Evolutionary conservation across 768 basidiomycete genomes (phyloP).

Genomic region (Tylopilus vinaceipallidus): DNA sequence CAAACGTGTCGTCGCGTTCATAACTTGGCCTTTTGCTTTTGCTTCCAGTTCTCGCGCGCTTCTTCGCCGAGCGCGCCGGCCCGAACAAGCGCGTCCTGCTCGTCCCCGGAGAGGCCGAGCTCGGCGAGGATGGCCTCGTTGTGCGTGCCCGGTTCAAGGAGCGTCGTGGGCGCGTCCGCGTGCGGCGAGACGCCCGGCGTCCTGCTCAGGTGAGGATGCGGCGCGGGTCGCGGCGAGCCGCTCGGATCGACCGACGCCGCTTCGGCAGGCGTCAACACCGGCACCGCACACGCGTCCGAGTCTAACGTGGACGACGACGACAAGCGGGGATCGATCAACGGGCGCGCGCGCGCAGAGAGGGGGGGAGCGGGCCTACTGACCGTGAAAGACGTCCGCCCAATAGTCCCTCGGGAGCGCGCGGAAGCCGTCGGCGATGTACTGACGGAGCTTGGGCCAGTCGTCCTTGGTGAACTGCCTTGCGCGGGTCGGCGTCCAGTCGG

Average conservation of each 20-base stretch:
- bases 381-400: constrained; percentile 68
- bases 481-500: constrained; percentile 55
- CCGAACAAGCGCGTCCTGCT: constrained; percentile 38
- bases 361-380: no score
- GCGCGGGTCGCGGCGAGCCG: constrained; percentile 41
- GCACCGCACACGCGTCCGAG: constrained; percentile 69
- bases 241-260: constrained; percentile 45
- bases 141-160: constrained; percentile 50
- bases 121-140: constrained; percentile 53
- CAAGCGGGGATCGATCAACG: no score
- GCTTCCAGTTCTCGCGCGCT: constrained; percentile 15
- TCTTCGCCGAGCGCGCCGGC: constrained; percentile 50
- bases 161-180: constrained; percentile 3
- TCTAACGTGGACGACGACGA: no score
- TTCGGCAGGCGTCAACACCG: constrained; percentile 64
- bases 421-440: constrained; percentile 68
- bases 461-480: constrained; percentile 43
- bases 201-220: constrained; percentile 48
- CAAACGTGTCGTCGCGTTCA: constrained; percentile 12
- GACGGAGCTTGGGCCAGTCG: constrained; percentile 55
- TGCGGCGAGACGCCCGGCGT: constrained; percentile 25
- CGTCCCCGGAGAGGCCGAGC: constrained; percentile 44
- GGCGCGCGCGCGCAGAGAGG: no score
- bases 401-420: constrained; percentile 55
- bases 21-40: constrained; percentile 23